These are phyloP conservation scores for Gigaspora rosea DNA, from an alignment of 192 early-diverging fungal genomes.

Conservation along the genomic window DNA sequence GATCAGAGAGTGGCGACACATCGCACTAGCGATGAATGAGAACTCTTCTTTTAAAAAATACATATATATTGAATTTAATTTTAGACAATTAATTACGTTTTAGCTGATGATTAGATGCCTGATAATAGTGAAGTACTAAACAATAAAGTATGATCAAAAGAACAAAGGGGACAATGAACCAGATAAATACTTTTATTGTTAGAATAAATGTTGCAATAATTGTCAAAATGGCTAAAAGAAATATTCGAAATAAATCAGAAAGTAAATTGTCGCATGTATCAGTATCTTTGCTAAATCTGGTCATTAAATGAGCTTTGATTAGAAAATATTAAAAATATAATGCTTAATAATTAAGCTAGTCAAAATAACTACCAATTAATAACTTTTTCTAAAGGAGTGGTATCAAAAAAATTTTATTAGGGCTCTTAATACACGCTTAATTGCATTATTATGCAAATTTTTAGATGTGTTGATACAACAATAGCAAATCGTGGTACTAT, in stretches of 20 bases:
- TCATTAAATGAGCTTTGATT: slow-evolving; percentile 70
- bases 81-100: slow-evolving; percentile 52
- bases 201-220: slow-evolving; percentile 65
- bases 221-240: slow-evolving; percentile 56
- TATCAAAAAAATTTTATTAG: slow-evolving; percentile 81
- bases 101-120: slow-evolving; percentile 79
- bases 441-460: slow-evolving; percentile 68
- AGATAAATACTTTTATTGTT: slow-evolving; percentile 62
- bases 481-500: slow-evolving; percentile 62
- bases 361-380: slow-evolving; percentile 53
- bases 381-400: slow-evolving; percentile 73
- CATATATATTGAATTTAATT: neutral
- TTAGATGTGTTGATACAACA: slow-evolving; percentile 60
- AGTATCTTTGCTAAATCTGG: slow-evolving; percentile 74
- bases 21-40: too few species aligned
- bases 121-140: slow-evolving; percentile 71
- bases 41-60: too few species aligned
- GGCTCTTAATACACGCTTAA: slow-evolving; percentile 67
- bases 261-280: slow-evolving; percentile 62
- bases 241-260: slow-evolving; percentile 65
- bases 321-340: slow-evolving; percentile 35
- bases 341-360: too few species aligned
- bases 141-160: slow-evolving; percentile 79
- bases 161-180: slow-evolving; percentile 70
- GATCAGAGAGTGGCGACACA: too few species aligned